These are phyloP conservation scores for Cenchrus americanus DNA, from an alignment of 176 grass and related monocot genomes.

Conservation along the genomic window DNA sequence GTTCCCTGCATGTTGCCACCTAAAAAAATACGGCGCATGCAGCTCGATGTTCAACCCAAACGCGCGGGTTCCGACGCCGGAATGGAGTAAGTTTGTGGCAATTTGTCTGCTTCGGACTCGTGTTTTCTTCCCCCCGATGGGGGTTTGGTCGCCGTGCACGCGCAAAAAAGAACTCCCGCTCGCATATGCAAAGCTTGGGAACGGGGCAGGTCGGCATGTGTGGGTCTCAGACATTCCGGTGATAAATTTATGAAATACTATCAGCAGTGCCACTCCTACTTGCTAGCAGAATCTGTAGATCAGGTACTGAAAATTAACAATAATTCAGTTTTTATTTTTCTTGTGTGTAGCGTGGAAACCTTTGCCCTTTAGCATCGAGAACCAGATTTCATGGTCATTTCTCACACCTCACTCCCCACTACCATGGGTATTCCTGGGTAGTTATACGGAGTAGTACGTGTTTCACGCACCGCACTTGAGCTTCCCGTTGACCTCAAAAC, in stretches of 20 bases:
- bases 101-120: slow-evolving; percentile 38
- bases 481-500: neutral
- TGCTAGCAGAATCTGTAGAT: neutral
- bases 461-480: slow-evolving; percentile 5
- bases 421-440: neutral
- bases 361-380: neutral
- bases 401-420: neutral
- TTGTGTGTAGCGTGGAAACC: neutral
- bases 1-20: slow-evolving; percentile 13
- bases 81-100: slow-evolving; percentile 47
- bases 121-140: slow-evolving; percentile 37
- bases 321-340: neutral
- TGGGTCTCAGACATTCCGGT: slow-evolving; percentile 29
- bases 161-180: neutral
- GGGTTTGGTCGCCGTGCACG: neutral
- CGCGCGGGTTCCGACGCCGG: slow-evolving; percentile 37
- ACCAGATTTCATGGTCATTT: neutral
- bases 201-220: slow-evolving; percentile 33
- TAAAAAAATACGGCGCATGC: slow-evolving; percentile 7
- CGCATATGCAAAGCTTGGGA: neutral
- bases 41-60: neutral
- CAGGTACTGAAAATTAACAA: neutral
- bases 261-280: neutral
- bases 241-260: neutral
- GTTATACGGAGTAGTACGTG: neutral